Base-by-base conservation (phyloP, 495 filamentous ascomycete species). In the Tuber umbilicatum region DNA sequence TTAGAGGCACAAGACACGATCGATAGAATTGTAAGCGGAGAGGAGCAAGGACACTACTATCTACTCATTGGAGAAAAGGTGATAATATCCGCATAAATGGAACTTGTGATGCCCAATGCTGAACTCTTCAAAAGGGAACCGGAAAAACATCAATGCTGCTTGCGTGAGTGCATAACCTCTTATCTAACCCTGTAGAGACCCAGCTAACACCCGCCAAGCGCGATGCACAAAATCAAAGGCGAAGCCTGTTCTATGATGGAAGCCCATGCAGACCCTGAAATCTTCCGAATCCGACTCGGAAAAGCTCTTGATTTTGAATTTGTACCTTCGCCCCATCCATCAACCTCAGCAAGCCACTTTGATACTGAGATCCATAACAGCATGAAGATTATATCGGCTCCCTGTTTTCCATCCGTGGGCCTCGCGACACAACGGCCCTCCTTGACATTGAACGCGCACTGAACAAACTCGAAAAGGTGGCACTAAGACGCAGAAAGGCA, bases 381-480 rank as follows among this genome's bases (percentile, higher is more conserved):
- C 87, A 89, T 72, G 86, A 89, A 80, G 94, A 96, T 83, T 98
- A 99, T 81, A 97, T 99, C 70, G 95, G 95, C 39, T 91, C 90
- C 39, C 90, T 98, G 41, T 99, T 99, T 85, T 94, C 91, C 74
- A 97, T 98, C 77, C 89, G 93, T 42, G 95, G 95, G 0, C 95
- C 96, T 0, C 88, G 95, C 31, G 95, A 99, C 78, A 93, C 92
- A 2, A 94, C 92, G 0, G 92, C 95, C 6, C 83, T 99, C 27
- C 85, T 99, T 21, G 95, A 99, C 78, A 97, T 99, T 70, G 95
- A 99, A 80, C 89, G 95, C 23, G 95, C 95, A 2, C 90, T 99
- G 84, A 99, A 99, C 86, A 97, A 98, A 83, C 85, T 99, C 7
- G 94, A 99, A 82, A 99, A 99, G 84, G 92, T 97, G 14, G 95